These are phyloP conservation scores for Musa balbisiana DNA, from an alignment of 202 grass and related monocot species.

Conservation along the genomic window DNA sequence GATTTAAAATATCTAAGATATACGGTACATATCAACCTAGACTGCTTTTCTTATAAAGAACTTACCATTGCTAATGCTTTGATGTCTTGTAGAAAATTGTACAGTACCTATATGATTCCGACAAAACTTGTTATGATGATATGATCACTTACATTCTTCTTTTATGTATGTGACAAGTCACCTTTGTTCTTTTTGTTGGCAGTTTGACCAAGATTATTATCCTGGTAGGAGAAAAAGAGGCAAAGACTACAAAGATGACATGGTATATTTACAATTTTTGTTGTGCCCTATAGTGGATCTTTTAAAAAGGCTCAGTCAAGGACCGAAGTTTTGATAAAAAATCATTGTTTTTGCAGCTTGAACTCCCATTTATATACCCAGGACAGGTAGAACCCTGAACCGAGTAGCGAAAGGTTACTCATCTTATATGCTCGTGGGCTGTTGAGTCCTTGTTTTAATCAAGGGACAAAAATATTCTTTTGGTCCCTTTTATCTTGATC, in stretches of 20 bases:
- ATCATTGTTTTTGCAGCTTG: slow-evolving; percentile 59
- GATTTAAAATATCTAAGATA: no score
- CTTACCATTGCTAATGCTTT: no score
- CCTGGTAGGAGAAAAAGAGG: slow-evolving; percentile 95
- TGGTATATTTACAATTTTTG: slow-evolving; percentile 53
- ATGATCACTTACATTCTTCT: background rate
- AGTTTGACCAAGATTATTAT: slow-evolving; percentile 98
- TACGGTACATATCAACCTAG: no score
- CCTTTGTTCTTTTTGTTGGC: slow-evolving; percentile 31
- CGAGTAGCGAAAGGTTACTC: background rate
- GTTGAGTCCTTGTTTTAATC: background rate
- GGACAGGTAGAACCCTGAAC: slow-evolving; percentile 55
- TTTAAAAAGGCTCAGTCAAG: slow-evolving; percentile 1
- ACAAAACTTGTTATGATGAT: no score
- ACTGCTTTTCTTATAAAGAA: no score
- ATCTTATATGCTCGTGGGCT: background rate
- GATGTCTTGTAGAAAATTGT: no score
- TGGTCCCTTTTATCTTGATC: slow-evolving; percentile 8
- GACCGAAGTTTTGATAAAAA: slow-evolving; percentile 26
- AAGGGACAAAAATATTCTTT: background rate
- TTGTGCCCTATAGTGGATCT: slow-evolving; percentile 13
- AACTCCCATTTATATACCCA: slow-evolving; percentile 98
- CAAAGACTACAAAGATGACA: slow-evolving; percentile 84
- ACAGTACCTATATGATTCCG: no score
- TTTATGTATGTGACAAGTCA: slow-evolving; percentile 6